Evolutionary conservation across 2,329 filamentous ascomycete genomes (phyloP), one percentile per base, ranked within the genome.

Genomic region (Coleophoma cylindrospora): DNA sequence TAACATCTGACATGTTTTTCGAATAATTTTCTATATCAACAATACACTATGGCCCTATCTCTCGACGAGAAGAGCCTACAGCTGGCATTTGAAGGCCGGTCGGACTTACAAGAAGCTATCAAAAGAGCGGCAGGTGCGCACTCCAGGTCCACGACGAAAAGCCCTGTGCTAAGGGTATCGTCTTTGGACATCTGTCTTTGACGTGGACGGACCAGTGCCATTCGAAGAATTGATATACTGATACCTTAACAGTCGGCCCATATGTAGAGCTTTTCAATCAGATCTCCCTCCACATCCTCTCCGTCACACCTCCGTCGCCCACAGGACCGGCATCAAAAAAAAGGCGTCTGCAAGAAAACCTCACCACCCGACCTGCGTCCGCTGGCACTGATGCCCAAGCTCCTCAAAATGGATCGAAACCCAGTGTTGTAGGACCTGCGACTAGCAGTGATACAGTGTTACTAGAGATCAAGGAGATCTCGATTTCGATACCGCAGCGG

Each of bases 391-490:
- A 36, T 13, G 19, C 17, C 4, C 32, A 21, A 41, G 40, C 17
- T 5, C 32, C 21, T 37, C 34, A 19, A 14, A 47, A 47, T 40
- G 44, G 38, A 36, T 19, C 52, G 34, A 54, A 52, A 13, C 47
- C 37, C 7, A 27, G 34, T 21, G 45, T 47, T 19, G 33, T 38
- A 21, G 34, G 50, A 13, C 33, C 47, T 40, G 56, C 68, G 8
- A 63, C 60, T 33, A 66, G 70, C 2, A 67, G 70, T 6, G 80
- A 84, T 57, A 59, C 71, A 7, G 67, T 84, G 0, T 65, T 84
- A 22, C 69, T 86, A 15, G 78, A 79, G 55, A 72, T 86, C 52
- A 83, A 82, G 64, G 83, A 86, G 41, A 81, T 87, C 17, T 86
- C 82, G 0, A 73, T 86, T n/a, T 79, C 81, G 1, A 74, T 85